These are phyloP conservation scores for Linum trigynum DNA, from an alignment of 345 rosid species.

Conservation along the genomic window DNA sequence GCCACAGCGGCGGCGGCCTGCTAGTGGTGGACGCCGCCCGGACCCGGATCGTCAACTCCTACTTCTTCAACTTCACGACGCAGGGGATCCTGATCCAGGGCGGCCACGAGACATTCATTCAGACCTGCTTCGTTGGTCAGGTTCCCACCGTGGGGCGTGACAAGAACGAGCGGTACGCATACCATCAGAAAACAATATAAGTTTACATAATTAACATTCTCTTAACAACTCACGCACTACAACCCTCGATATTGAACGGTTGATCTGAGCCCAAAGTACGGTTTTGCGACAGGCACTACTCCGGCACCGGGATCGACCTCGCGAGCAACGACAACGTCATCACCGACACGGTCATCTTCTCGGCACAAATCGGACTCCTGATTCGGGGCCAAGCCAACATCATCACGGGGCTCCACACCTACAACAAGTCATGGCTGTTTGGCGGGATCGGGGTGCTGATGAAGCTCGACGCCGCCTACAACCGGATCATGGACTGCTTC, in stretches of 20 bases:
- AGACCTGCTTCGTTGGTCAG: slow-evolving; percentile 24
- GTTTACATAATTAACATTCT: too few relatives aligned
- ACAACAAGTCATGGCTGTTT: slow-evolving; percentile 16
- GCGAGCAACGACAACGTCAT: too few relatives aligned
- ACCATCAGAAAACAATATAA: too few relatives aligned
- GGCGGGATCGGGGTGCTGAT: slow-evolving; percentile 23
- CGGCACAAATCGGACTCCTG: too few relatives aligned
- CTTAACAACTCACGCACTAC: too few relatives aligned
- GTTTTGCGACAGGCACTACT: background rate
- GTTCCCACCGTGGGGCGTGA: slow-evolving; percentile 19
- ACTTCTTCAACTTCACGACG: slow-evolving; percentile 18
- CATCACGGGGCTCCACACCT: slow-evolving; percentile 7
- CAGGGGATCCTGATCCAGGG: slow-evolving; percentile 18
- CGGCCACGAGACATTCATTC: slow-evolving; percentile 28
- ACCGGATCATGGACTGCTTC: slow-evolving; percentile 20
- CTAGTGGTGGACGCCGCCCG: slow-evolving; percentile 17
- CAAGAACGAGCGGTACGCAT: slow-evolving; percentile 9
- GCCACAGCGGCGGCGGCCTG: slow-evolving; percentile 24
- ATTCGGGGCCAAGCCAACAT: background rate
- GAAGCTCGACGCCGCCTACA: background rate
- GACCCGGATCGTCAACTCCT: slow-evolving; percentile 22
- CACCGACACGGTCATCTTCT: slow-evolving; percentile 1
- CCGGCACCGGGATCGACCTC: too few relatives aligned
- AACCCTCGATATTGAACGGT: too few relatives aligned
- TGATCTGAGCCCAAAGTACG: too few relatives aligned